Base-by-base conservation (phyloP, 225 moss, liverwort and hornwort species). In the Physcomitrium patens region DNA sequence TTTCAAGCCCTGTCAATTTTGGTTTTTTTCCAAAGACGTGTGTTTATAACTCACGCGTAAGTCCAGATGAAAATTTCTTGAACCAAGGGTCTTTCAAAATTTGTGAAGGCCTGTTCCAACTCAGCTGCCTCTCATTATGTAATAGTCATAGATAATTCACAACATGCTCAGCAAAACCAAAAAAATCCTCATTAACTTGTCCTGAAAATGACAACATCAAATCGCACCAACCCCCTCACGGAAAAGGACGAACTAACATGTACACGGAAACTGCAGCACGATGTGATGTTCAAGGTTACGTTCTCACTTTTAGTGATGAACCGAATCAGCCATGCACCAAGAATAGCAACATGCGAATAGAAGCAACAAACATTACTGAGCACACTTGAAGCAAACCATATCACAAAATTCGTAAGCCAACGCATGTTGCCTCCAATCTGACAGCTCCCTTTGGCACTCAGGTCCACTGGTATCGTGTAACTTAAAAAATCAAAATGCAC, bases 401-500 rank as follows among this genome's bases (percentile, higher is more conserved):
- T 70, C 95, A 90, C 80, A 99, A 63, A 61, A 99, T 73, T 45
- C 95, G 89, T 78, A 99, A 76, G 69, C 97, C 97, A 70, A 95
- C 93, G 95, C 54, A 99, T 86, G 65, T 99, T 99, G 63, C 95
- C 97, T 78, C 97, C 95, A 85, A 95, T 95, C 78, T 95, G 97
- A 80, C 97, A 99, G 82, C 97, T 99, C 56, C 97, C 97, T 81
- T 99, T 12, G 95, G 95, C 97, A 83, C 95, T 93, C 83, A 99
- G 83, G 81, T 99, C 97, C 73, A 99, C 72, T 41, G 95, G 95
- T 93, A 99, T 95, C 70, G 88, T 88, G 68, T 87, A 89, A 74
- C 95, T 93, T 84, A 78, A 81, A 37, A 69, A 4, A 37, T 37
- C 31, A 37, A 37, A 37, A 37, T 1, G 31, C 31, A 1, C 7